Evolutionary conservation across 139 green algal genomes (phyloP).

Genomic region (Yamagishiella unicocca): DNA sequence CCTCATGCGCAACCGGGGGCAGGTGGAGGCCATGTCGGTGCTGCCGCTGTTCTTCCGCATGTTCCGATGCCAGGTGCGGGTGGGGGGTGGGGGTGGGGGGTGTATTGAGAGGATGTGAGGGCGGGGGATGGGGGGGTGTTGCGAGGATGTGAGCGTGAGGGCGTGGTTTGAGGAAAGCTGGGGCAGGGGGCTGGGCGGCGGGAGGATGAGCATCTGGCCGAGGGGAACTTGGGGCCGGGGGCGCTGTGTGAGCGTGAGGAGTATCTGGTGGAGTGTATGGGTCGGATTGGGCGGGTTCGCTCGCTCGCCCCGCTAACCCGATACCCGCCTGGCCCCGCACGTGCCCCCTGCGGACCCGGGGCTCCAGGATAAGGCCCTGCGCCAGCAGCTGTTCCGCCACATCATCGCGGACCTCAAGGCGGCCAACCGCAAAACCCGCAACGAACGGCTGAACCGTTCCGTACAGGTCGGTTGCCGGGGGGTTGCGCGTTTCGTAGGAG

Average conservation of each 20-base stretch:
- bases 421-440: slow-evolving; percentile 84
- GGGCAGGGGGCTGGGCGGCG: not conserved
- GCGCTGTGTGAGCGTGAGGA: too few species aligned
- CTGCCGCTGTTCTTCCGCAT: slow-evolving; percentile 96
- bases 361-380: slow-evolving; percentile 88
- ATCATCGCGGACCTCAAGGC: slow-evolving; percentile 95
- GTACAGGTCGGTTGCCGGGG: slow-evolving; percentile 66
- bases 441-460: slow-evolving; percentile 89
- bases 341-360: not conserved
- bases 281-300: too few species aligned
- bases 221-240: too few species aligned
- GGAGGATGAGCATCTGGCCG: too few species aligned
- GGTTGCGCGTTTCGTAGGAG: not conserved
- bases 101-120: not conserved
- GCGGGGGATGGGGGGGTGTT: not conserved
- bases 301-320: too few species aligned
- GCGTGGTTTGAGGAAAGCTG: not conserved
- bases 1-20: slow-evolving; percentile 87
- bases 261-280: too few species aligned
- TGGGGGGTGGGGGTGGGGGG: not conserved
- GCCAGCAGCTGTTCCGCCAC: slow-evolving; percentile 90
- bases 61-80: slow-evolving; percentile 72
- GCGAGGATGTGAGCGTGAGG: not conserved
- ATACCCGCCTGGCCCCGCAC: not conserved
- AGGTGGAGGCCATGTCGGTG: slow-evolving; percentile 76